phyloP scores from a whole-genome alignment of 305 asterid genomes.

The Andrographis paniculata region DNA sequence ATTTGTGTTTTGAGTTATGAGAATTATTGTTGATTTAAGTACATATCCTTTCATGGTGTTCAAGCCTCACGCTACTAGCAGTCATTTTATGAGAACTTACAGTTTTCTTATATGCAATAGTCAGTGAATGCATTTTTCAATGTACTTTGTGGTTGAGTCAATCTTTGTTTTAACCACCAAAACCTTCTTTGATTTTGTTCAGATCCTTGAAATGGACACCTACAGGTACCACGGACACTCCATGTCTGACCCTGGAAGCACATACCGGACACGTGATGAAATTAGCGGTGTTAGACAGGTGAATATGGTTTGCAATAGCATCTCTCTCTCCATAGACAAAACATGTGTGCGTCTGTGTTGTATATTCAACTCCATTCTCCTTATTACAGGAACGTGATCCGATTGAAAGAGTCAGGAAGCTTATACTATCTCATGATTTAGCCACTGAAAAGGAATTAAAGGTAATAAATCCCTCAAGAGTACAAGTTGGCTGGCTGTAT shows the following conservation, averaged over 20 bases:
- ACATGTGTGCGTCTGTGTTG: conserved; percentile 4
- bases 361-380: background rate
- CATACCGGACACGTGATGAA: conserved; percentile 96
- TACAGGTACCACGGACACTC: conserved; percentile 97
- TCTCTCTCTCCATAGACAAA: conserved; percentile 4
- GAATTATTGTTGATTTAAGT: no score
- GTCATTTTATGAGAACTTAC: no score
- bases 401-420: conserved; percentile 82
- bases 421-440: conserved; percentile 60
- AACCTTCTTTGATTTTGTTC: conserved; percentile 22
- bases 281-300: conserved; percentile 92
- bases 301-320: background rate
- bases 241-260: conserved; percentile 99
- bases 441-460: conserved; percentile 86
- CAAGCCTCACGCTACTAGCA: no score
- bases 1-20: no score
- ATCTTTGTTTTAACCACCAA: no score
- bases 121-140: no score
- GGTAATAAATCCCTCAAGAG: conserved; percentile 32
- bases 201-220: conserved; percentile 99
- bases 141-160: no score
- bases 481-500: background rate
- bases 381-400: conserved; percentile 87
- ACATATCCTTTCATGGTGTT: no score
- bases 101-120: no score